Base-by-base conservation (phyloP, 1,284 basidiomycete genomes). In the Sanghuangporus weigelae region DNA sequence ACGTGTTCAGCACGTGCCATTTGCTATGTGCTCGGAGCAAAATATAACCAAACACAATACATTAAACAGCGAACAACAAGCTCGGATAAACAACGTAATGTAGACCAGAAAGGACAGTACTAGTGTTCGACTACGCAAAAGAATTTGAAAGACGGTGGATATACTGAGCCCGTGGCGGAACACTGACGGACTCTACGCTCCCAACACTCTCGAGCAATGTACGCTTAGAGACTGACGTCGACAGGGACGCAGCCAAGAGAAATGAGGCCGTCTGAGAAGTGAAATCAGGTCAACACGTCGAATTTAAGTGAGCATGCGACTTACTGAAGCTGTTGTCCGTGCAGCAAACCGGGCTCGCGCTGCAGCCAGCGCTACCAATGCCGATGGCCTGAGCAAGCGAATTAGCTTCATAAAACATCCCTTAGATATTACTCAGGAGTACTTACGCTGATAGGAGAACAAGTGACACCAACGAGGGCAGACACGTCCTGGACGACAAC, bases 391-490 rank as follows among this genome's bases (percentile, higher is more conserved):
- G 16, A 11, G 50, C 23, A 39, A 16, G 19, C n/a, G 16, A 10
- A 46, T 11, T 26, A 1, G 36, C 42, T 14, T 44, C n/a, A n/a
- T n/a, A n/a, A n/a, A n/a, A n/a, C n/a, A n/a, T n/a, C n/a, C n/a
- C n/a, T n/a, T n/a, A n/a, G n/a, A n/a, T n/a, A n/a, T n/a, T n/a
- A n/a, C n/a, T n/a, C n/a, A n/a, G n/a, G n/a, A n/a, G 5, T 48
- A 51, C 63, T 46, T 49, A 67, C 67, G 38, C 54, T 64, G 62
- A 68, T 67, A 36, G 68, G 68, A 48, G 60, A 60, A 63, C 68
- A 68, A 7, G 42, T 64, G 10, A 67, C 39, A 39, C 68, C 68
- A 16, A 67, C 64, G 19, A 59, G 62, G 39, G 57, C 66, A 59
- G 62, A 61, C 44, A 67, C 57, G 31, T 61, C 66, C 35, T 66